A percentile compares a stretch with the other conserved stretches of the same genome.
Conservation (phyloP, 768 basidiomycete genomes). For the Sarcomyxa edulis region DNA sequence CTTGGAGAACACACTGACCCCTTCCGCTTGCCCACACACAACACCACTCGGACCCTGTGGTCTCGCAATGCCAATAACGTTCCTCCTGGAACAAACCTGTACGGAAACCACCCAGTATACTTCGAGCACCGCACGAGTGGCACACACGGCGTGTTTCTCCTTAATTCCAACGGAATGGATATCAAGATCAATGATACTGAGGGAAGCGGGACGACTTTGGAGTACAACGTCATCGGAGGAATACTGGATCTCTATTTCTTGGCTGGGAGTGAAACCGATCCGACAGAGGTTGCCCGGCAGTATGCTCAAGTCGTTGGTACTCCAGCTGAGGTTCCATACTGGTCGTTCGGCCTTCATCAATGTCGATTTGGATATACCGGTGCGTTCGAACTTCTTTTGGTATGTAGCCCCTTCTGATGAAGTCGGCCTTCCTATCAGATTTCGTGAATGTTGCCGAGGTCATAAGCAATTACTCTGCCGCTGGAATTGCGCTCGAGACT, state of each 20-base stretch:
- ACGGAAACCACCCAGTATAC: slow-evolving; percentile 71
- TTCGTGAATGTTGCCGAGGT: slow-evolving; percentile 59
- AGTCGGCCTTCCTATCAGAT: slow-evolving; percentile 33
- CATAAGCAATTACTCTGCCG: slow-evolving; percentile 54
- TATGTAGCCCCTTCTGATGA: too few species aligned
- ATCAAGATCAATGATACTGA: slow-evolving; percentile 52
- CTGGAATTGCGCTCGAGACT: slow-evolving; percentile 64
- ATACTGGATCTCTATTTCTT: slow-evolving; percentile 78
- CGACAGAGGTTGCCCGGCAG: slow-evolving; percentile 55
- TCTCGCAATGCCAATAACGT: slow-evolving; percentile 61
- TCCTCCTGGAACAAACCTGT: slow-evolving; percentile 53
- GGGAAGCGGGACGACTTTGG: slow-evolving; percentile 35
- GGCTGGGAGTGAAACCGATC: slow-evolving; percentile 56
- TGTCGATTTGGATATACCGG: slow-evolving; percentile 67
- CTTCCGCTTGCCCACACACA: slow-evolving; percentile 52
- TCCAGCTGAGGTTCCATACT: slow-evolving; percentile 72
- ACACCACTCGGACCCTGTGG: slow-evolving; percentile 55
- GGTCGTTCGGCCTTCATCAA: slow-evolving; percentile 70
- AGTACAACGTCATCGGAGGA: slow-evolving; percentile 78
- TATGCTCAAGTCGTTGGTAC: slow-evolving; percentile 62
- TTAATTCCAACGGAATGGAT: slow-evolving; percentile 76
- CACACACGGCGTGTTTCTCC: slow-evolving; percentile 66
- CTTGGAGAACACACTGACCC: slow-evolving; percentile 69
- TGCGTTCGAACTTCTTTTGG: too few species aligned
- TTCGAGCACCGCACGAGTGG: slow-evolving; percentile 62